Conservation (phyloP, 441 rosid genomes). For the Syzygium malaccense region DNA sequence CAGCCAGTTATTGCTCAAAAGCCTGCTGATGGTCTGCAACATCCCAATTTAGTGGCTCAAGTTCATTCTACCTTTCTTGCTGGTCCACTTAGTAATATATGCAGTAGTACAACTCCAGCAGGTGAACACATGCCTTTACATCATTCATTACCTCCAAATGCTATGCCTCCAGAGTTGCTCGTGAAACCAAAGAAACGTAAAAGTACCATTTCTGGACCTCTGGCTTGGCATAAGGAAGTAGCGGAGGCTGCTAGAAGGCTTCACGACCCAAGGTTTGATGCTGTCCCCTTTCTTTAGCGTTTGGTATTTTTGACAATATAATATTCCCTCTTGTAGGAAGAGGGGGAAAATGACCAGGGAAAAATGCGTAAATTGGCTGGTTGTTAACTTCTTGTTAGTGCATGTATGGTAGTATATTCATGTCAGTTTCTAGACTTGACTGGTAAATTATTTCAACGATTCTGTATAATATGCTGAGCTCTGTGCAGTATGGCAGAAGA, state of each 20-base stretch:
- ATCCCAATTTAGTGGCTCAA: slow-evolving; percentile 23
- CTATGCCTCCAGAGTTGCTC: slow-evolving; percentile 10
- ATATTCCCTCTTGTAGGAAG: background rate
- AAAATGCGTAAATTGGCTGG: background rate
- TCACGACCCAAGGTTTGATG: slow-evolving; percentile 43
- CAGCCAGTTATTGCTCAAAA: slow-evolving; percentile 19
- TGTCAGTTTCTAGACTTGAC: background rate
- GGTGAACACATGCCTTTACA: slow-evolving; percentile 27
- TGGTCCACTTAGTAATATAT: slow-evolving; percentile 18
- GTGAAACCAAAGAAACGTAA: slow-evolving; percentile 55
- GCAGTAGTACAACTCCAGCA: slow-evolving; percentile 18
- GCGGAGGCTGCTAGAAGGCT: slow-evolving; percentile 25
- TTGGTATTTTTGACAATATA: background rate
- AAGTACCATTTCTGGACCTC: slow-evolving; percentile 22
- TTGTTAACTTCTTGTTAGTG: background rate
- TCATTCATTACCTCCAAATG: slow-evolving; percentile 28
- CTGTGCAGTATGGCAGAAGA: slow-evolving; percentile 57
- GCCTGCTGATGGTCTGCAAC: slow-evolving; percentile 32
- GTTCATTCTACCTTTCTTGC: slow-evolving; percentile 14
- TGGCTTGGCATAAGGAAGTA: slow-evolving; percentile 71
- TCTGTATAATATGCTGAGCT: background rate
- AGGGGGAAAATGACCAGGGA: background rate
- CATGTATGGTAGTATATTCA: background rate
- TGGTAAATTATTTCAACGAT: background rate
- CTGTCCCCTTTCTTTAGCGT: background rate